Evolutionary conservation across 257 asterid species (phyloP), one percentile per base, ranked within the genome.

Genomic region (Solanum tarapatanum): DNA sequence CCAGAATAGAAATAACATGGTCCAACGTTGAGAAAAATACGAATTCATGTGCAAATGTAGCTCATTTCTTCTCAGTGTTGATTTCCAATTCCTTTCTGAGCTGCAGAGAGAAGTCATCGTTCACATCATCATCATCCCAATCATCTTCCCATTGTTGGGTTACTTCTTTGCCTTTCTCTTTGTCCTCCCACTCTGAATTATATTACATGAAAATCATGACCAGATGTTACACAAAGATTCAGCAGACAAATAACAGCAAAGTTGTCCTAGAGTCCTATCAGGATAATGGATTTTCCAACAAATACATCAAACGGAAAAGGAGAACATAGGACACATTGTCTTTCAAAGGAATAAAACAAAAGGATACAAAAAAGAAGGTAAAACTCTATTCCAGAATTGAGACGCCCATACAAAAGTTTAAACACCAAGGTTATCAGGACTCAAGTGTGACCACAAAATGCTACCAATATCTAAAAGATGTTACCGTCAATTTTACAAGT

Each of bases 41-140:
- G 70, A 73, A 10, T 17, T 62, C 13, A 74, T 36, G 73, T 82
- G 85, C 75, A 69, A 93, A 87, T 89, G 90, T 88, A 74, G 84
- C 89, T 88, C 86, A 91, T 87, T 87, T 93, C 89, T 96, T 94
- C 92, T 92, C 98, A 43, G 91, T 79, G 90, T 90, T 92, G 95
- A 90, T 90, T 86, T 94, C 98, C 91, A 96, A 86, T 89, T 96
- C 98, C 92, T 91, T 93, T 92, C 92, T 93, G 87, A 96, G 96
- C 93, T 96, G 98, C 90, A 92, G 90, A 32, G 98, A 96, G 92
- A 96, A 96, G 90, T 96, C 99, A 88, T 96, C 98, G 9, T 89
- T 96, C 87, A 96, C 99, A 85, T 96, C 99, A 69, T 96, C 99
- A 76, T 96, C 99, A 91, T 96, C 99, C 98, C 98, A 96, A 83